Conservation (phyloP, 306 rosid genomes). For the Casuarina glauca region DNA sequence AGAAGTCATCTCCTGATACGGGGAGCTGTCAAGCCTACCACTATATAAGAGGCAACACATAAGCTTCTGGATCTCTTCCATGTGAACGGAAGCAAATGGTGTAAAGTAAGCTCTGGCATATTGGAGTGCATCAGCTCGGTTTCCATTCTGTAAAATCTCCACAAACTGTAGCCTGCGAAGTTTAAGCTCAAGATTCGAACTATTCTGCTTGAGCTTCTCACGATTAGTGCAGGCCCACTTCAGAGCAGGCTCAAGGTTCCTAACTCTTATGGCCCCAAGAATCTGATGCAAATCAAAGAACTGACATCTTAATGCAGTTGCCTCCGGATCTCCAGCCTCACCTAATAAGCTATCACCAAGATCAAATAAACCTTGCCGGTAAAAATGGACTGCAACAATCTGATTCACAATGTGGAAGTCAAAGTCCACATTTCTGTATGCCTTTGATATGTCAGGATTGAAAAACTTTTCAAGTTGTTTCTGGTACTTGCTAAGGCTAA, state of each 20-base stretch:
- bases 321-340: constrained; percentile 69
- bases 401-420: constrained; percentile 64
- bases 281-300: constrained; percentile 72
- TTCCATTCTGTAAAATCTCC: constrained; percentile 62
- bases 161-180: constrained; percentile 69
- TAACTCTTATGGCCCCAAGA: constrained; percentile 58
- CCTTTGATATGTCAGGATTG: constrained; percentile 79
- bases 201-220: constrained; percentile 52
- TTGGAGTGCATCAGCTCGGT: constrained; percentile 55
- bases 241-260: constrained; percentile 80
- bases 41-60: constrained; percentile 76
- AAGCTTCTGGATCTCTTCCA: constrained; percentile 77
- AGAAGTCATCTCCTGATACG: constrained; percentile 64
- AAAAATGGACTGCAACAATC: constrained; percentile 71
- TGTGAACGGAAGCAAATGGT: constrained; percentile 61
- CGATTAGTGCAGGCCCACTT: constrained; percentile 60
- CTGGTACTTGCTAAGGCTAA: constrained; percentile 57
- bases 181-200: constrained; percentile 67
- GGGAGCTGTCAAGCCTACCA: constrained; percentile 66
- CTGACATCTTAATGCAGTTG: constrained; percentile 50
- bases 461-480: constrained; percentile 61
- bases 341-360: constrained; percentile 67
- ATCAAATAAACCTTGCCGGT: constrained; percentile 67
- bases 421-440: constrained; percentile 72
- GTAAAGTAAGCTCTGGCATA: constrained; percentile 67